Base-by-base conservation (phyloP, 1,284 basidiomycete genomes). In the Ustilago vetiveriae region DNA sequence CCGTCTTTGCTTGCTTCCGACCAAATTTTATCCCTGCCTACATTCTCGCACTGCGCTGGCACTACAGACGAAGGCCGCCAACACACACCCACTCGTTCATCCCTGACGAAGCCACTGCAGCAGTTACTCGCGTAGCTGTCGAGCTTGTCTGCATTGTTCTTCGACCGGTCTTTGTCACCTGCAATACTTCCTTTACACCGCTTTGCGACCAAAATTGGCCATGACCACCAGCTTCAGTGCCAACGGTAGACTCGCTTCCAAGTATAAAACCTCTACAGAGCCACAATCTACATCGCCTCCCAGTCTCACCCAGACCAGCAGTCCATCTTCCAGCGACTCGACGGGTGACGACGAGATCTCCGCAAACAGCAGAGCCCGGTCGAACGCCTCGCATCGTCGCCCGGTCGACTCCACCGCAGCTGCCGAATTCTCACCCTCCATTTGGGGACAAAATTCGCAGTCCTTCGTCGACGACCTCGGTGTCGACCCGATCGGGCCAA, bases 301-400 rank as follows among this genome's bases (percentile, higher is more conserved):
- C 4, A 56, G 55, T 32, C 55, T 72, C 30, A 72, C 69, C 17
- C 52, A 37, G 30, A 49, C 64, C 24, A 64, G 59, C 49, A 67
- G 64, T 27, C 69, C 69, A 9, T 55, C 64, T 19, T 72, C 69
- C 1, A 67, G 59, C 52, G 69, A 68, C 39, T 72, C 69, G 2
- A 64, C 52, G 2, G 69, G 59, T 37, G 69, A 72, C 48, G 64
- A 67, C 37, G 55, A 64, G 42, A 47, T 29, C 23, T 21, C 44
- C 44, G 43, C 45, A 38, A 54, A 54, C n/a, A 49, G 42, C 33
- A 36, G 42, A 11, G 40, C 48, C 16, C 50, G 43, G 22, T 33
- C 39, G 33, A 17, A 33, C 32, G 44, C 60, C 17, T 48, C 49
- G 13, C 41, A 45, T 14, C 54, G 51, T 21, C 44, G 51, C 42